These are phyloP conservation scores for Teunomyces kruisii DNA, from an alignment of 805 yeast genomes.

Conservation along the genomic window DNA sequence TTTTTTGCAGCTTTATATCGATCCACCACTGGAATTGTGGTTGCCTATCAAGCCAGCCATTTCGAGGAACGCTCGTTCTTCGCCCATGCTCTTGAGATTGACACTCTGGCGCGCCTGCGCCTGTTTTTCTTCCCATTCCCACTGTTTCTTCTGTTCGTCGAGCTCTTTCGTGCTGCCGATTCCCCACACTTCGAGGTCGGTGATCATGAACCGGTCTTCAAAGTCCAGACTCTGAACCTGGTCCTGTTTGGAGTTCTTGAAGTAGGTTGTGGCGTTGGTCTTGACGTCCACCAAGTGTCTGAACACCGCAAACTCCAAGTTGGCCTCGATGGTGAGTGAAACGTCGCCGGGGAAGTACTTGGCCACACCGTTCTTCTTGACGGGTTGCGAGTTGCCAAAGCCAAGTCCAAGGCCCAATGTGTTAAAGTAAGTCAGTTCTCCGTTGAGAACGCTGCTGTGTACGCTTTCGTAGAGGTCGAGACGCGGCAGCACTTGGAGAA, in stretches of 20 bases:
- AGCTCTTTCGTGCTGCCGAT: slow-evolving; percentile 78
- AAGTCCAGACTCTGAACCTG: slow-evolving; percentile 28
- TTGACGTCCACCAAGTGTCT: slow-evolving; percentile 57
- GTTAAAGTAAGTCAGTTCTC: slow-evolving; percentile 59
- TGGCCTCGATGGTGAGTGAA: slow-evolving; percentile 73
- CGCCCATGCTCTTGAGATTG: slow-evolving; percentile 65
- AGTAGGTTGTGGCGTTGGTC: slow-evolving; percentile 22
- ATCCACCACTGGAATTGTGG: slow-evolving; percentile 47
- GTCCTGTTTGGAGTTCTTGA: slow-evolving; percentile 22
- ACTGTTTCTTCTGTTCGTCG: slow-evolving; percentile 68
- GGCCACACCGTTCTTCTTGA: slow-evolving; percentile 39
- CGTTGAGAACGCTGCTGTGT: slow-evolving; percentile 30
- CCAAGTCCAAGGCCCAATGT: slow-evolving; percentile 81
- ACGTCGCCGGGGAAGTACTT: slow-evolving; percentile 70
- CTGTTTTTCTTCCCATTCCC: slow-evolving; percentile 93
- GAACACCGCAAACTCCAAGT: slow-evolving; percentile 78
- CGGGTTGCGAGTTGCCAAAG: slow-evolving; percentile 70
- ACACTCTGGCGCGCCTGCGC: slow-evolving; percentile 75
- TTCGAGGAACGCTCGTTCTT: slow-evolving; percentile 82
- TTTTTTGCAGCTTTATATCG: slow-evolving; percentile 27
- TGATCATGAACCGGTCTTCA: slow-evolving; percentile 70
- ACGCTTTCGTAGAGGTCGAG: slow-evolving; percentile 49
- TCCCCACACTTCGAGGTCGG: slow-evolving; percentile 90
- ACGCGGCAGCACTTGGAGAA: slow-evolving; percentile 67
- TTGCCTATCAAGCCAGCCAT: slow-evolving; percentile 69